Evolutionary conservation across 768 basidiomycete genomes (phyloP).

Genomic region (Cystofilobasidium capitatum): DNA sequence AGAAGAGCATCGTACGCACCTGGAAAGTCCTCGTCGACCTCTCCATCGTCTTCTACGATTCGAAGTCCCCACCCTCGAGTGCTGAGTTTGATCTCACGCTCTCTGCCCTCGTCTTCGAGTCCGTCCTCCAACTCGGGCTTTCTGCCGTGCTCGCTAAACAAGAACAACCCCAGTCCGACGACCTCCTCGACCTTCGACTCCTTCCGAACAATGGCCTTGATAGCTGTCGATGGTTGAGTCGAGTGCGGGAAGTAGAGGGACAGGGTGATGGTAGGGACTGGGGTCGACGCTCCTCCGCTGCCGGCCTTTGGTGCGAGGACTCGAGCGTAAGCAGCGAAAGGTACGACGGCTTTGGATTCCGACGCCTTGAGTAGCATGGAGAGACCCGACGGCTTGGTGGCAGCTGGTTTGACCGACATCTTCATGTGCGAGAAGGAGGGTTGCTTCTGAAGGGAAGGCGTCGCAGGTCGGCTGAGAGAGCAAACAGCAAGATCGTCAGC

Average conservation of each 20-base stretch:
- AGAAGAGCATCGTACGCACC: conserved; percentile 49
- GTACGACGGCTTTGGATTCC: conserved; percentile 57
- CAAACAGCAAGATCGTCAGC: background rate
- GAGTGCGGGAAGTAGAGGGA: conserved; percentile 80
- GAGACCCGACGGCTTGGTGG: conserved; percentile 49
- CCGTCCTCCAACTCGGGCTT: conserved; percentile 65
- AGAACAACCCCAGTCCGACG: conserved; percentile 82
- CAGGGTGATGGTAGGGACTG: conserved; percentile 50
- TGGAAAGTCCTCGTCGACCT: conserved; percentile 97
- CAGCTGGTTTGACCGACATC: background rate
- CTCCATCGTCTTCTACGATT: conserved; percentile 93
- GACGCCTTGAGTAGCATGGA: conserved; percentile 65
- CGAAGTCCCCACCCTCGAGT: conserved; percentile 85
- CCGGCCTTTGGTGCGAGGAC: conserved; percentile 61
- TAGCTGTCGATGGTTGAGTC: conserved; percentile 47
- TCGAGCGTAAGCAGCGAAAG: conserved; percentile 79
- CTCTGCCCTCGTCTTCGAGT: conserved; percentile 47
- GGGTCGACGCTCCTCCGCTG: conserved; percentile 40
- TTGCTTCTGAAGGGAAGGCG: background rate
- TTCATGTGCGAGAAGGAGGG: conserved; percentile 6
- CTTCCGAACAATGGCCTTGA: conserved; percentile 66
- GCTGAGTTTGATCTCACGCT: conserved; percentile 51
- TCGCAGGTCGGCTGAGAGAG: too few relatives aligned
- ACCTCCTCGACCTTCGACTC: conserved; percentile 93
- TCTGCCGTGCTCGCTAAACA: conserved; percentile 72